These are phyloP conservation scores for Aspergillus baeticus DNA, from an alignment of 495 filamentous ascomycete species.

Conservation along the genomic window DNA sequence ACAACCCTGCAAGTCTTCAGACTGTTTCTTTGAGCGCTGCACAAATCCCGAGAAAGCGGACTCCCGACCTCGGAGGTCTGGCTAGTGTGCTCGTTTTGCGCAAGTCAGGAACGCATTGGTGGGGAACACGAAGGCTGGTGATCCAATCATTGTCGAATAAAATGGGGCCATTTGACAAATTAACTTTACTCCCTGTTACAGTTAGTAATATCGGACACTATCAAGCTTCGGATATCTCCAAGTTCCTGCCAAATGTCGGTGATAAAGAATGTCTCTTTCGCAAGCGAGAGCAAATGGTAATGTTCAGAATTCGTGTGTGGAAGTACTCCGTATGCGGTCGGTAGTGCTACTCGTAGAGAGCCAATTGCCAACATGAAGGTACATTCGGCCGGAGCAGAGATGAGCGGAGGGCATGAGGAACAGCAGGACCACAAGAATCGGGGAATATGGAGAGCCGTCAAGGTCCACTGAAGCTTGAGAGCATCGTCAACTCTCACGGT, in stretches of 20 bases:
- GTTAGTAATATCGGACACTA: constrained; percentile 2
- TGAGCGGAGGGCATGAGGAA: not conserved
- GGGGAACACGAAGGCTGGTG: constrained; percentile 21
- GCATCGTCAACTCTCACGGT: not conserved
- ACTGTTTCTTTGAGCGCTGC: not conserved
- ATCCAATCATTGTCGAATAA: constrained; percentile 18
- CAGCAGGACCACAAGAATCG: not conserved
- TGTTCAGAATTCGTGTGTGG: too few species aligned
- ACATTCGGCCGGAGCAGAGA: too few species aligned
- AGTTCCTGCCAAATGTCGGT: not conserved
- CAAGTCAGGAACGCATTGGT: constrained; percentile 34
- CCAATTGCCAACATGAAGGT: too few species aligned
- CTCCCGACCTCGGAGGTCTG: constrained; percentile 2
- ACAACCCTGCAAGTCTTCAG: not conserved
- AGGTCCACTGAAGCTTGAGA: not conserved
- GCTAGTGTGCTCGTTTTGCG: constrained; percentile 13
- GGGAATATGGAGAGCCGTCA: not conserved
- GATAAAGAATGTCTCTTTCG: too few species aligned
- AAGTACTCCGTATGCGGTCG: too few species aligned
- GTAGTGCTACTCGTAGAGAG: too few species aligned
- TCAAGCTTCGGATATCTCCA: not conserved
- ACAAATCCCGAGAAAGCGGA: not conserved
- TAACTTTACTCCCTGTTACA: constrained; percentile 15
- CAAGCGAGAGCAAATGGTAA: too few species aligned
- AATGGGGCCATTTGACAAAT: constrained; percentile 20